Percentiles rank a stretch among this genome's conserved stretches.
phyloP scores from a whole-genome alignment of 2,329 filamentous ascomycete genomes.

The Phaeosphaeriaceae sp. region DNA sequence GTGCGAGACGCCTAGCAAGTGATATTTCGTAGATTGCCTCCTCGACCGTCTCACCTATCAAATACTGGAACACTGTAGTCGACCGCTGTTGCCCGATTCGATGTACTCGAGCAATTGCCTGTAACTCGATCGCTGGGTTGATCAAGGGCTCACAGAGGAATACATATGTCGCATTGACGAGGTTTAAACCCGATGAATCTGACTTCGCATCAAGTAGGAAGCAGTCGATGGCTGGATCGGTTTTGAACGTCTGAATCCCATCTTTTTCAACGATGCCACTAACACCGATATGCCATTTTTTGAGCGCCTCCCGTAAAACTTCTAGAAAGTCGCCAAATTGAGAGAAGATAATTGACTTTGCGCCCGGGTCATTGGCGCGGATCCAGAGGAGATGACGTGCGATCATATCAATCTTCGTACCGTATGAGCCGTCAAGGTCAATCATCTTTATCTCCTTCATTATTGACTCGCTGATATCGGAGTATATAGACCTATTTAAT shows the following conservation, averaged over 20 bases:
- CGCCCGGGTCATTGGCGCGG: slow-evolving; percentile 79
- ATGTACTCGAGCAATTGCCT: slow-evolving; percentile 93
- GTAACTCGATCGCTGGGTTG: slow-evolving; percentile 91
- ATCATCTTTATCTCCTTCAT: slow-evolving; percentile 83
- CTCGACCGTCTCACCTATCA: slow-evolving; percentile 89
- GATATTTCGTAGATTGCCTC: slow-evolving; percentile 90
- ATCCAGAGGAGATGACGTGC: slow-evolving; percentile 82
- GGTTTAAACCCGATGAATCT: slow-evolving; percentile 85
- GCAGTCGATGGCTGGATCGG: slow-evolving; percentile 75
- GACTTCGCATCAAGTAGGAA: slow-evolving; percentile 90
- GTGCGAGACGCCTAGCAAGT: slow-evolving; percentile 76
- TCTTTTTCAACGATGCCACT: slow-evolving; percentile 71
- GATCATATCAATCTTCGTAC: slow-evolving; percentile 84
- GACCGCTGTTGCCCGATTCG: slow-evolving; percentile 87
- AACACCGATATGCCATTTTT: slow-evolving; percentile 73
- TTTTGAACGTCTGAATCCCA: slow-evolving; percentile 78
- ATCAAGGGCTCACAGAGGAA: slow-evolving; percentile 93
- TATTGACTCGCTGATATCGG: slow-evolving; percentile 72
- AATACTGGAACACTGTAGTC: slow-evolving; percentile 95
- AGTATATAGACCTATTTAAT: slow-evolving; percentile 69
- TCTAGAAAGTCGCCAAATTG: slow-evolving; percentile 84
- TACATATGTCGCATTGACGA: slow-evolving; percentile 92
- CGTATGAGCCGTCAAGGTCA: slow-evolving; percentile 75
- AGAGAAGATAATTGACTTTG: slow-evolving; percentile 93
- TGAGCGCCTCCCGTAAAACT: slow-evolving; percentile 74